Evolutionary conservation across 805 yeast species (phyloP), one percentile per base, ranked within the genome.

Genomic region (Candida andamanensis): DNA sequence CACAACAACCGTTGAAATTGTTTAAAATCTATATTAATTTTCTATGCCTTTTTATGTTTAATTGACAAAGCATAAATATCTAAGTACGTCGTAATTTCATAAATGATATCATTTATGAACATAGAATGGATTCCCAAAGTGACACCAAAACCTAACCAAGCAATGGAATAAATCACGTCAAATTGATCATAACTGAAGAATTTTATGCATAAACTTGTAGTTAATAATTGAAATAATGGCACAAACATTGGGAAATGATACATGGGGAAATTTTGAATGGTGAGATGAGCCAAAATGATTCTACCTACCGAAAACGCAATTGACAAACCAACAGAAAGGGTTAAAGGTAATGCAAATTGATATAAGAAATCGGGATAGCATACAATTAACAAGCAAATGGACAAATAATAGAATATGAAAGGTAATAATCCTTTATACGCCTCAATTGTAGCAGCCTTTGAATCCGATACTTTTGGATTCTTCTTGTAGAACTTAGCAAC

Each of bases 241-340:
- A 85, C 66, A 22, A 75, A 67, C 66, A 78, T 75, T 26, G 95
- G 84, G 18, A 83, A 67, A 30, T 85, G 83, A 42, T 72, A 47
- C 52, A 66, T 59, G 29, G 97, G 97, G 67, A 84, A 87, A 10
- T 63, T 58, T 54, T 84, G 95, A 30, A 72, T 60, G 1, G 96
- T 85, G 44, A 90, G 73, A 55, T 89, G 97, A 2, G 85, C 89
- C 35, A 81, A 67, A 48, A 89, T 89, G 41, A 89, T 85, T 52
- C 92, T 75, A 4, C 97, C 97, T n/a, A 90, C 97, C 3, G 76
- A 67, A 49, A 84, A 81, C 1, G 97, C 95, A 44, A 82, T 60
- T 1, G 83, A 72, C 31, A 81, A 67, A 1, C 95, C 94, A 47
- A 84, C 76, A 17, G 89, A 73, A 28, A 82, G 50, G 15, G 79